A percentile compares a stretch with the other conserved stretches of the same genome.
Evolutionary conservation across 768 basidiomycete species (phyloP).

Genomic region (Panellus pusillus): DNA sequence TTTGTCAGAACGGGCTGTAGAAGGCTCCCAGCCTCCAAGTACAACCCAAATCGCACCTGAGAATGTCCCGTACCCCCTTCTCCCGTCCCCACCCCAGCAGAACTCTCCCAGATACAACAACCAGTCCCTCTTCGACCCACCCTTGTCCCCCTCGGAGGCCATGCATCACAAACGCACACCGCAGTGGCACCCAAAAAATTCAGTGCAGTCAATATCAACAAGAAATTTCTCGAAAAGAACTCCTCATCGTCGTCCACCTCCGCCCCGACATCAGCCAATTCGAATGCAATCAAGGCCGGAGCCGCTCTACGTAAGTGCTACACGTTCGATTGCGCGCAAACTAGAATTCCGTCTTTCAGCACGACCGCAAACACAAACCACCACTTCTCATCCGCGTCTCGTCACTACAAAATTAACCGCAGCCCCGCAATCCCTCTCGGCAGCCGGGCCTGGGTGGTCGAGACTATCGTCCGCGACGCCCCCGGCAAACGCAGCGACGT

Average conservation of each 20-base stretch:
- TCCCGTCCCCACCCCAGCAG: background rate
- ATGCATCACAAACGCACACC: conserved; percentile 33
- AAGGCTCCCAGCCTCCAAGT: background rate
- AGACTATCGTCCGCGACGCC: conserved; percentile 75
- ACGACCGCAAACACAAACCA: conserved; percentile 54
- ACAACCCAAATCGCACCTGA: background rate
- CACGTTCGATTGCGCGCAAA: conserved; percentile 1
- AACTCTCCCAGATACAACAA: background rate
- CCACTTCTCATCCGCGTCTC: conserved; percentile 71
- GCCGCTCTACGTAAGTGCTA: conserved; percentile 50
- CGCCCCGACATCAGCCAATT: conserved; percentile 42
- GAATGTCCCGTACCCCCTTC: conserved; percentile 4
- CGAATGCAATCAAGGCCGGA: conserved; percentile 49
- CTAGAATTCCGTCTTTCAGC: conserved; percentile 35
- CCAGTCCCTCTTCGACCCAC: conserved; percentile 20
- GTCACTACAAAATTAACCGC: conserved; percentile 87
- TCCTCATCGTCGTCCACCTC: conserved; percentile 52
- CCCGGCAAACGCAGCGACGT: conserved; percentile 60
- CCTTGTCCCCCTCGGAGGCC: conserved; percentile 42
- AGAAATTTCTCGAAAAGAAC: conserved; percentile 94
- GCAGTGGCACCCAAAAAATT: conserved; percentile 72
- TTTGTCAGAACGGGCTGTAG: conserved; percentile 36
- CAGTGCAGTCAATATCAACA: conserved; percentile 89
- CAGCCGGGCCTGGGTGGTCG: conserved; percentile 72
- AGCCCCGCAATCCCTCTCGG: conserved; percentile 53